These are phyloP conservation scores for Cytospora piceae DNA, from an alignment of 2,329 filamentous ascomycete genomes.

Conservation along the genomic window DNA sequence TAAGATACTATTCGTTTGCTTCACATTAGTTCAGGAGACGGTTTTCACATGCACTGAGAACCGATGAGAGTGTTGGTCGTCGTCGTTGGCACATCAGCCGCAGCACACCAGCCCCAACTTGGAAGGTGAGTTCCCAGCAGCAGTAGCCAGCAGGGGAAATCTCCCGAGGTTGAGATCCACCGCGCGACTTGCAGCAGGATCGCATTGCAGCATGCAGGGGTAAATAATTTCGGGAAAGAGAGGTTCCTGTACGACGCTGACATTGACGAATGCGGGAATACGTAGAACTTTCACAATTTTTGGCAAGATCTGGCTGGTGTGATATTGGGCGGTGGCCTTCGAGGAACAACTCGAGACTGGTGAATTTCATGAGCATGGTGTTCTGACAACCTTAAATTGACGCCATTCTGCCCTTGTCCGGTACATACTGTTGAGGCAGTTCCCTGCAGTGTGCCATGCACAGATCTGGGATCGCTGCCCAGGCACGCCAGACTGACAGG, in stretches of 20 bases:
- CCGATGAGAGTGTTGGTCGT: neutral
- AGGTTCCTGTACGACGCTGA: slow-evolving; percentile 19
- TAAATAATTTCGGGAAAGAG: slow-evolving; percentile 16
- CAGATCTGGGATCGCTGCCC: neutral
- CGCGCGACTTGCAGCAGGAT: slow-evolving; percentile 19
- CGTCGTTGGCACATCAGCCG: neutral
- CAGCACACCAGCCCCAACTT: slow-evolving; percentile 7
- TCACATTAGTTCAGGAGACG: neutral
- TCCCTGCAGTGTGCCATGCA: slow-evolving; percentile 6
- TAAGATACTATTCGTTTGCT: neutral
- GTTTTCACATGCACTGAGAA: neutral
- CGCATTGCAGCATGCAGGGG: slow-evolving; percentile 26
- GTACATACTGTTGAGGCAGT: slow-evolving; percentile 1
- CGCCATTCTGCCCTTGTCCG: neutral
- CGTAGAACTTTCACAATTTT: neutral
- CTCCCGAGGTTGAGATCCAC: slow-evolving; percentile 15
- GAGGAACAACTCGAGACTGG: neutral
- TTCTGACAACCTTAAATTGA: slow-evolving; percentile 15
- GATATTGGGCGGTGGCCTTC: neutral
- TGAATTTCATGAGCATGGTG: neutral
- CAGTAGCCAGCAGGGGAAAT: neutral
- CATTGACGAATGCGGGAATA: slow-evolving; percentile 3
- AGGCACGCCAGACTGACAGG: too few relatives aligned
- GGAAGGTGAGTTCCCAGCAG: neutral
- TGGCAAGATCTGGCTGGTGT: slow-evolving; percentile 8